A percentile compares a stretch with the other conserved stretches of the same genome.
These are phyloP conservation scores for Cladosporium colombiae DNA, from an alignment of 2,329 filamentous ascomycete species.

Conservation along the genomic window DNA sequence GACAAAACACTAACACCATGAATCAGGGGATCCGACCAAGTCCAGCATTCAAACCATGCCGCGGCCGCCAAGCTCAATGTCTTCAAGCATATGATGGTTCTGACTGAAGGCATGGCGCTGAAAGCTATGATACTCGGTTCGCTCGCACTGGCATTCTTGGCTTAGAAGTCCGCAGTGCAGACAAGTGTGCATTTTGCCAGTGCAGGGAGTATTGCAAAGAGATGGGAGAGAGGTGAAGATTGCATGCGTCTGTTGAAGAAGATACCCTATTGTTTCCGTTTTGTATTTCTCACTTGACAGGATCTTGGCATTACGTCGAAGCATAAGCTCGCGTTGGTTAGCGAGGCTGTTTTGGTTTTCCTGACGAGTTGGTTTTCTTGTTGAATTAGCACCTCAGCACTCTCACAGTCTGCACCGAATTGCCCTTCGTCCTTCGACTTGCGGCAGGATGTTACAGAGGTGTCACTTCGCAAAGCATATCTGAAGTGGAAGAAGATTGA, in stretches of 20 bases:
- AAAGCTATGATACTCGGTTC: slow-evolving; percentile 14
- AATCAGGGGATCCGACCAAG: slow-evolving; percentile 9
- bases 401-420: not conserved
- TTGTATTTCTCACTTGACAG: not conserved
- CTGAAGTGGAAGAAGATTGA: too few relatives aligned
- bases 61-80: slow-evolving; percentile 23
- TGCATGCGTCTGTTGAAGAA: not conserved
- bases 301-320: not conserved
- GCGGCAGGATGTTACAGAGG: not conserved
- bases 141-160: slow-evolving; percentile 13
- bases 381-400: not conserved
- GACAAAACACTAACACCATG: not conserved
- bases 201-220: not conserved
- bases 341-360: not conserved
- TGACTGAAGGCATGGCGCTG: slow-evolving; percentile 26
- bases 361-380: not conserved
- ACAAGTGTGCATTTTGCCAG: not conserved
- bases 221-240: not conserved
- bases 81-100: slow-evolving; percentile 21
- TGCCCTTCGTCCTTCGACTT: not conserved
- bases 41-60: slow-evolving; percentile 21
- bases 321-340: slow-evolving; percentile 9
- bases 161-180: not conserved
- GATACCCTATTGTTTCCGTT: slow-evolving; percentile 15
- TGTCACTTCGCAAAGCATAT: too few relatives aligned